Evolutionary conservation across 208 protist genomes (phyloP).

Genomic region (Trypanosoma melophagium): DNA sequence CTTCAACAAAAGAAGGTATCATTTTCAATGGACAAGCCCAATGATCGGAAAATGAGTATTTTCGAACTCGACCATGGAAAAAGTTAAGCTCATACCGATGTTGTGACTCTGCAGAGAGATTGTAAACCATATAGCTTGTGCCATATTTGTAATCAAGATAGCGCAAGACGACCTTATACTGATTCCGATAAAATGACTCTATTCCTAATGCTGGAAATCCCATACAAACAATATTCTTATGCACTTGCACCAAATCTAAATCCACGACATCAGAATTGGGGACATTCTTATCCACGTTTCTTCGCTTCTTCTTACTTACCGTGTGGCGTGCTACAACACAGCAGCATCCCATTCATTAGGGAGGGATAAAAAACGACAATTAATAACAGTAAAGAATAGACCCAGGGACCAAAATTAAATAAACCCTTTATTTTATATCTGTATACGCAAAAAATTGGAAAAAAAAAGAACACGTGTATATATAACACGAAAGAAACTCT

Average conservation of each 20-base stretch:
- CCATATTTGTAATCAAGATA: constrained; percentile 85
- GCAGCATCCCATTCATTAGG: constrained; percentile 28
- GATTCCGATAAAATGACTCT: constrained; percentile 94
- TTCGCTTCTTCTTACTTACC: constrained; percentile 90
- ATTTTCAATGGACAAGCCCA: constrained; percentile 82
- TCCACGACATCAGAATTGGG: constrained; percentile 70
- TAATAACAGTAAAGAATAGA: no score
- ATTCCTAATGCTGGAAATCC: constrained; percentile 88
- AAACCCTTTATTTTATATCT: no score
- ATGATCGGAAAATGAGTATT: constrained; percentile 95
- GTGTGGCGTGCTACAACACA: constrained; percentile 36
- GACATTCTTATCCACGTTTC: constrained; percentile 57
- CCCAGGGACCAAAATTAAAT: no score
- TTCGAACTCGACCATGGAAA: constrained; percentile 48
- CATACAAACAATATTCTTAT: constrained; percentile 91
- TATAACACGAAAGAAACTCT: no score
- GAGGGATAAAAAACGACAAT: no score
- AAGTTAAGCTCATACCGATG: constrained; percentile 78
- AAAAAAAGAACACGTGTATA: no score
- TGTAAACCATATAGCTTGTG: constrained; percentile 93
- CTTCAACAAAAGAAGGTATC: constrained; percentile 65
- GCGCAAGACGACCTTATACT: constrained; percentile 56
- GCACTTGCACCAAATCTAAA: constrained; percentile 91
- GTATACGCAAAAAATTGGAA: no score
- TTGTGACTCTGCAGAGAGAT: constrained; percentile 86